These are phyloP conservation scores for Fallopia convolvulus DNA, from an alignment of 148 eudicot genomes.

Conservation along the genomic window DNA sequence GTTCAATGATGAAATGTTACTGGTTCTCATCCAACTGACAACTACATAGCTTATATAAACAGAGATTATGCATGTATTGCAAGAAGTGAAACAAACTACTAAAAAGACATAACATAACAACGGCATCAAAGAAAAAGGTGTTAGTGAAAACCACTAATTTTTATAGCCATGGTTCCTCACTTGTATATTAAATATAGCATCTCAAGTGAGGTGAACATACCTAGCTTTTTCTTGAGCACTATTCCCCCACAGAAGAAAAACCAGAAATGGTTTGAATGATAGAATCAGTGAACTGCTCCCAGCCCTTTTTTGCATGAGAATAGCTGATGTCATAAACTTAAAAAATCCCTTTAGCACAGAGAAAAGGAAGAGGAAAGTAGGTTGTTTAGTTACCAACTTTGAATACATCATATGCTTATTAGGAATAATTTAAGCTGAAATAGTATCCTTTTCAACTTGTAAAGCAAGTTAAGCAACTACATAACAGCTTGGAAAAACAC, in stretches of 20 bases:
- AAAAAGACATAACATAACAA: not conserved
- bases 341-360: not conserved
- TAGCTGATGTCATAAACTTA: slow-evolving; percentile 13
- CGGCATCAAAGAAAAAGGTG: not conserved
- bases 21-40: not conserved
- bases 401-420: not conserved
- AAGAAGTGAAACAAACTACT: not conserved
- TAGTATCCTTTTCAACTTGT: not conserved
- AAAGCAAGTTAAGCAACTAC: not conserved
- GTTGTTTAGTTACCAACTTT: not conserved
- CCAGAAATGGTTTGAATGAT: slow-evolving; percentile 68
- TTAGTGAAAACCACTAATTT: not conserved
- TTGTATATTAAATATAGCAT: not conserved
- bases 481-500: not conserved
- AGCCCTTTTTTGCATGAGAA: slow-evolving; percentile 91
- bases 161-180: not conserved
- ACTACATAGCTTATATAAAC: not conserved
- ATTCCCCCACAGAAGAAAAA: slow-evolving; percentile 96
- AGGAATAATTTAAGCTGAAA: not conserved
- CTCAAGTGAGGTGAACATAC: slow-evolving; percentile 23
- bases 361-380: not conserved
- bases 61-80: not conserved
- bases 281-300: slow-evolving; percentile 98
- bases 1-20: not conserved
- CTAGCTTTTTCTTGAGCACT: slow-evolving; percentile 86